phyloP scores from a whole-genome alignment of 2,329 filamentous ascomycete species.

The Hansfordia pulvinata region DNA sequence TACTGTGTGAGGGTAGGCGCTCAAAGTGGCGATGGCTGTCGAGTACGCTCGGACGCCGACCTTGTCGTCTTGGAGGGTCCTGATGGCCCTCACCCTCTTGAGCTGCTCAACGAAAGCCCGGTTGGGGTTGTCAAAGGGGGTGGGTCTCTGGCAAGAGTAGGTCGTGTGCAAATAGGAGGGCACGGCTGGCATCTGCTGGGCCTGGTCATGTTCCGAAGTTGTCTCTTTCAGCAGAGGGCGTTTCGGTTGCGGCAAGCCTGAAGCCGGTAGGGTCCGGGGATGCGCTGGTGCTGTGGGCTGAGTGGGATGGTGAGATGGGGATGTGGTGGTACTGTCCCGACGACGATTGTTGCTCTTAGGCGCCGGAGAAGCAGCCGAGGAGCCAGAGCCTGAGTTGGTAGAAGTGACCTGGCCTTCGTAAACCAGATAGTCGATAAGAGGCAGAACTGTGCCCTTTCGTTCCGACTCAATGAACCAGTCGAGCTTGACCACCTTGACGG shows the following conservation, averaged over 20 bases:
- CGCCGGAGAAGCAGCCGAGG: too few species aligned
- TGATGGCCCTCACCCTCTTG: conserved; percentile 57
- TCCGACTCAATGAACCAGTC: conserved; percentile 44
- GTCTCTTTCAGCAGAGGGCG: conserved; percentile 47
- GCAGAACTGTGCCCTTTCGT: conserved; percentile 26
- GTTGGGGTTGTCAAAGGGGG: conserved; percentile 59
- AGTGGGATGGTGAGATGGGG: too few species aligned
- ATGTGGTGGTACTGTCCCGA: too few species aligned
- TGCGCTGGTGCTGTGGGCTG: conserved; percentile 10
- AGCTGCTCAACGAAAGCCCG: conserved; percentile 60
- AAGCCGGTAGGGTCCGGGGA: too few species aligned
- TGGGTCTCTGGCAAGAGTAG: conserved; percentile 73
- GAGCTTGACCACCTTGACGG: conserved; percentile 36
- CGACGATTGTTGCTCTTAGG: too few species aligned
- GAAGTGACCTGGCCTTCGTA: conserved; percentile 35
- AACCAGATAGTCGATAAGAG: conserved; percentile 35
- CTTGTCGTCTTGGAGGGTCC: conserved; percentile 59
- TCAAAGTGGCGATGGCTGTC: conserved; percentile 68
- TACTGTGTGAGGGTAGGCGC: conserved; percentile 57
- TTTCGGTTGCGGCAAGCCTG: conserved; percentile 24
- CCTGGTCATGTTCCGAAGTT: conserved; percentile 64
- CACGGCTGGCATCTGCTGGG: conserved; percentile 41
- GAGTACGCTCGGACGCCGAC: conserved; percentile 80
- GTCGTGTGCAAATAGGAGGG: conserved; percentile 52
- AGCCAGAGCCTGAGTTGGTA: conserved; percentile 3